These are phyloP conservation scores for Ogataea trehalophila DNA, from an alignment of 805 yeast genomes.

Conservation along the genomic window DNA sequence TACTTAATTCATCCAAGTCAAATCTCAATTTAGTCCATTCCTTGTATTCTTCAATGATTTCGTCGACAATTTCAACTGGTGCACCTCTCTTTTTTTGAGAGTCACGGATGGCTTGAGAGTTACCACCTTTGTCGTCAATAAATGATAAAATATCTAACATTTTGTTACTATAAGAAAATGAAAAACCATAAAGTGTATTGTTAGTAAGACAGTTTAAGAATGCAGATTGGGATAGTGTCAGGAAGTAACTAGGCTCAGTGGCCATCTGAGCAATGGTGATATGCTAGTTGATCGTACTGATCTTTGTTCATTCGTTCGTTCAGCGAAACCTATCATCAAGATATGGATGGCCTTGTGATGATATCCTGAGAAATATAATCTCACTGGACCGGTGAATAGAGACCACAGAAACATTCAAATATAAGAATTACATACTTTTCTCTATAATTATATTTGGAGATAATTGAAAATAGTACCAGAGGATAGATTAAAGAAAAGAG, in stretches of 20 bases:
- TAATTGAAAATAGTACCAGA: too few relatives aligned
- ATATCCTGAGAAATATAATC: too few relatives aligned
- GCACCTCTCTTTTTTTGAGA: constrained; percentile 95
- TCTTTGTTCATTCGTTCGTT: too few relatives aligned
- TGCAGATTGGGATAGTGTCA: not conserved
- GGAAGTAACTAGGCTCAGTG: not conserved
- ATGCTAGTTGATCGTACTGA: too few relatives aligned
- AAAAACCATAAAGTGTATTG: not conserved
- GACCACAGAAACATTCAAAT: too few relatives aligned
- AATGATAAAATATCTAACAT: constrained; percentile 94
- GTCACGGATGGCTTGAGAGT: constrained; percentile 80
- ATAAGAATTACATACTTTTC: too few relatives aligned
- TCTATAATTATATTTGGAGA: too few relatives aligned
- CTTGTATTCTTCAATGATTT: constrained; percentile 86
- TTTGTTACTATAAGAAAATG: not conserved
- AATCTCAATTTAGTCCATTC: constrained; percentile 89
- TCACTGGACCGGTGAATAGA: too few relatives aligned
- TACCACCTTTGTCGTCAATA: constrained; percentile 95
- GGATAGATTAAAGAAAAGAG: too few relatives aligned
- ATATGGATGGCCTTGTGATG: too few relatives aligned
- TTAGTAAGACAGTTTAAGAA: not conserved
- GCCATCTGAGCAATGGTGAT: too few relatives aligned
- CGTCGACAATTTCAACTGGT: constrained; percentile 92
- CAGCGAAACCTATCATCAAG: too few relatives aligned
- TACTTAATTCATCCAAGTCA: constrained; percentile 86